These are phyloP conservation scores for Testicularia cyperi DNA, from an alignment of 1,284 basidiomycete genomes.

Conservation along the genomic window DNA sequence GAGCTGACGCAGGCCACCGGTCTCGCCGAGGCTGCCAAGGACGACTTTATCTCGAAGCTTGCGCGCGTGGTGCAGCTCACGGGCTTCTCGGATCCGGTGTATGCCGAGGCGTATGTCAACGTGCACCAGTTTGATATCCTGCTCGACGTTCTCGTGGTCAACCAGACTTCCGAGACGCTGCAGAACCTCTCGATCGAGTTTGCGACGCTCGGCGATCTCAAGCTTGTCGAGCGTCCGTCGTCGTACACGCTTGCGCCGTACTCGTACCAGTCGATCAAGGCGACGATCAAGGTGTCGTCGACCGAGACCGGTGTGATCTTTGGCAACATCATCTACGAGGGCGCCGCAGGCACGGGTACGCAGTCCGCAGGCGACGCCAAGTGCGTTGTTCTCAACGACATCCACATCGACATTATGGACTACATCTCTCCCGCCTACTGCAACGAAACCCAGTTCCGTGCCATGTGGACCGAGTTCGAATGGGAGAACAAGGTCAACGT, in stretches of 20 bases:
- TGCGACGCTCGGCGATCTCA: slow-evolving; percentile 93
- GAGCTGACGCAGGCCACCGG: slow-evolving; percentile 91
- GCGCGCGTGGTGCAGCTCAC: slow-evolving; percentile 94
- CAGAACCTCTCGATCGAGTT: slow-evolving; percentile 98
- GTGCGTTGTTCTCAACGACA: slow-evolving; percentile 87
- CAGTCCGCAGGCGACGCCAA: slow-evolving; percentile 64
- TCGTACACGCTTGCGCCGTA: slow-evolving; percentile 92
- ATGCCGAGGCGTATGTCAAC: slow-evolving; percentile 96
- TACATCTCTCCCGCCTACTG: slow-evolving; percentile 98
- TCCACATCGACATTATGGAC: slow-evolving; percentile 99
- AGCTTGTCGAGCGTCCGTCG: slow-evolving; percentile 91
- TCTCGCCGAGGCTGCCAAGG: slow-evolving; percentile 71
- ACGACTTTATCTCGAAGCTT: slow-evolving; percentile 95
- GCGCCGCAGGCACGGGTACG: slow-evolving; percentile 48
- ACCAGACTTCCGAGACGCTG: slow-evolving; percentile 90
- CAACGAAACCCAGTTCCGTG: slow-evolving; percentile 82
- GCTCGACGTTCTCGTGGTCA: slow-evolving; percentile 89
- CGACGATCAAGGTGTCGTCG: slow-evolving; percentile 82
- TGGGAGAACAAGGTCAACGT: slow-evolving; percentile 98
- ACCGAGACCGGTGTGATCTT: slow-evolving; percentile 99
- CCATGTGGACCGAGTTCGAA: slow-evolving; percentile 96
- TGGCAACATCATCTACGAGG: slow-evolving; percentile 93
- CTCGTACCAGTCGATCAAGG: slow-evolving; percentile 97
- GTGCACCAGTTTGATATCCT: slow-evolving; percentile 98
- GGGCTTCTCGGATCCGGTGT: slow-evolving; percentile 97